Conservation (phyloP, 768 basidiomycete species). For the Rhodotorula babjevae region DNA sequence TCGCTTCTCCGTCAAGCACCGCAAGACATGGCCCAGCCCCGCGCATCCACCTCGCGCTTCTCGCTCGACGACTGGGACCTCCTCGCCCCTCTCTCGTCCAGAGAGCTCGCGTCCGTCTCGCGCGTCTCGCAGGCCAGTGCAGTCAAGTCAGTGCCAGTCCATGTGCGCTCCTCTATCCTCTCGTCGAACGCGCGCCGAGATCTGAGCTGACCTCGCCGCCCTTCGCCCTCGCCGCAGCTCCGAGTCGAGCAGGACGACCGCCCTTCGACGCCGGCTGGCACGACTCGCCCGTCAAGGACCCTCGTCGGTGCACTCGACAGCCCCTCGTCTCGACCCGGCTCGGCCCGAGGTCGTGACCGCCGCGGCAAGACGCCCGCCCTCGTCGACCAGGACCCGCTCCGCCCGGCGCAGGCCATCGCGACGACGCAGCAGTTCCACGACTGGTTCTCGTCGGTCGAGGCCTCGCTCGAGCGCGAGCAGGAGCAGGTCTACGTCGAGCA, state of each 20-base stretch:
- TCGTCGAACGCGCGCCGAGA: background rate
- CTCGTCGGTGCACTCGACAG: background rate
- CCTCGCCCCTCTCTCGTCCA: constrained; percentile 68
- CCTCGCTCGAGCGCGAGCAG: constrained; percentile 85
- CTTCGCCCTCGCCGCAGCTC: too few species aligned
- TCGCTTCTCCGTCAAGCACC: background rate
- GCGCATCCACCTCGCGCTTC: constrained; percentile 23
- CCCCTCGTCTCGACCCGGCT: background rate
- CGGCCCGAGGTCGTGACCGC: background rate
- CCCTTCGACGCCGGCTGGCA: background rate
- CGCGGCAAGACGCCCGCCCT: background rate
- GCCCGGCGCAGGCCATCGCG: constrained; percentile 56
- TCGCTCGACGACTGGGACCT: constrained; percentile 84
- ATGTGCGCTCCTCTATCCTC: constrained; percentile 53
- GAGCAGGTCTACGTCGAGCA: constrained; percentile 87
- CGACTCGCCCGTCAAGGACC: background rate
- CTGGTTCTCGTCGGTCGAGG: constrained; percentile 85
- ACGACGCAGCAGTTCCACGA: constrained; percentile 96
- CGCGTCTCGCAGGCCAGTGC: constrained; percentile 62
- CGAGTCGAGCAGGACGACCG: background rate
- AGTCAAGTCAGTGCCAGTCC: constrained; percentile 62
- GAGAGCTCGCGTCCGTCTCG: constrained; percentile 63
- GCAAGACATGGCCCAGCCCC: background rate
- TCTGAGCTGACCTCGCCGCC: background rate
- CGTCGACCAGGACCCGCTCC: background rate